These are phyloP conservation scores for Apiospora rasikravindrae DNA, from an alignment of 2,329 filamentous ascomycete genomes.

Conservation along the genomic window DNA sequence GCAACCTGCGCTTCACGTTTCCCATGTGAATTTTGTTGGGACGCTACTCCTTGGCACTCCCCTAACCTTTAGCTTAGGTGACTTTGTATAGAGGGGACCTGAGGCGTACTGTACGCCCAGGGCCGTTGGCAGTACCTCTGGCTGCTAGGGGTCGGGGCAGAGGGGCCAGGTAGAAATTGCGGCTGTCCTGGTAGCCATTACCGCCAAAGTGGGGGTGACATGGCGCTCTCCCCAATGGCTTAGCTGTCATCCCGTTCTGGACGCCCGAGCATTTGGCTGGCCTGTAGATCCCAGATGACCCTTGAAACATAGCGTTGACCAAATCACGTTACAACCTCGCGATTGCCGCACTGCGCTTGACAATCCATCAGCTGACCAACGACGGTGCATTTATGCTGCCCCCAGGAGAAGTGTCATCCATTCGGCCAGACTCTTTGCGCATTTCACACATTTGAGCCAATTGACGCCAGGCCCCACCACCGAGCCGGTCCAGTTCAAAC, in stretches of 20 bases:
- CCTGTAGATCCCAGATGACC: constrained; percentile 3
- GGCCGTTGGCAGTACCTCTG: not conserved
- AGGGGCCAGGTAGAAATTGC: not conserved
- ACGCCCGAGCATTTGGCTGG: constrained; percentile 1
- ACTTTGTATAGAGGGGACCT: constrained; percentile 4
- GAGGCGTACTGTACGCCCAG: not conserved
- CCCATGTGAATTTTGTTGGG: constrained; percentile 21
- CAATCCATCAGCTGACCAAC: not conserved
- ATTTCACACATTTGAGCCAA: not conserved
- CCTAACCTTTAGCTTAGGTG: not conserved
- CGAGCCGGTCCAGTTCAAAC: not conserved
- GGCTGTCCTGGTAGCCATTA: not conserved
- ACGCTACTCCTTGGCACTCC: not conserved
- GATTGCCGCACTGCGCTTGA: constrained; percentile 7
- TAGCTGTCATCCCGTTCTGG: constrained; percentile 15
- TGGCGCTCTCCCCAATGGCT: not conserved
- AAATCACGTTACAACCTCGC: constrained; percentile 9
- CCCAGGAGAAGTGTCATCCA: not conserved
- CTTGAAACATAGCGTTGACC: not conserved
- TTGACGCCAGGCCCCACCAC: not conserved
- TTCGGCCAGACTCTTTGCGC: not conserved
- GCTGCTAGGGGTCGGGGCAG: not conserved
- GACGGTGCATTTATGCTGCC: not conserved
- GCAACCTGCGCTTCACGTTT: not conserved
- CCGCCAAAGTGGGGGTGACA: constrained; percentile 1